These are phyloP conservation scores for Colletotrichum destructivum DNA, from an alignment of 2,329 filamentous ascomycete genomes.

Conservation along the genomic window DNA sequence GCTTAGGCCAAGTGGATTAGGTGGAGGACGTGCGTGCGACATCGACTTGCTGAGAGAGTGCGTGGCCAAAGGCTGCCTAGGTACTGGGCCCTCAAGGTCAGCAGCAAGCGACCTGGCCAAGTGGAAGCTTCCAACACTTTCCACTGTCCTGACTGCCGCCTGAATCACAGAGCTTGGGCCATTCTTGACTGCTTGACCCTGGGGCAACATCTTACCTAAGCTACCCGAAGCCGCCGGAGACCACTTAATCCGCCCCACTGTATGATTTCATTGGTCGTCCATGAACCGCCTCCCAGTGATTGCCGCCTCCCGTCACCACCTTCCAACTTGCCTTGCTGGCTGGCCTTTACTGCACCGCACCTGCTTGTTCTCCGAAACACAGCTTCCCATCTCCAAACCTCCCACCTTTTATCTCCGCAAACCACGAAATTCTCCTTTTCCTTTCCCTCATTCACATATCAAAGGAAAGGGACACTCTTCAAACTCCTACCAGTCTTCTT, in stretches of 20 bases:
- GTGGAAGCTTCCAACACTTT: slow-evolving; percentile 45
- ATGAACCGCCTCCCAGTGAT: slow-evolving; percentile 33
- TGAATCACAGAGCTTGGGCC: slow-evolving; percentile 44
- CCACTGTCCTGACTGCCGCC: slow-evolving; percentile 36
- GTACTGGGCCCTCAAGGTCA: slow-evolving; percentile 39
- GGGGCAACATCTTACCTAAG: slow-evolving; percentile 40
- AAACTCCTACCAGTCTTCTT: slow-evolving; percentile 20
- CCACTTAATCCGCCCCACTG: slow-evolving; percentile 43
- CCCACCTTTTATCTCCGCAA: slow-evolving; percentile 38
- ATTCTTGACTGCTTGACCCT: slow-evolving; percentile 4
- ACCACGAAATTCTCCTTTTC: slow-evolving; percentile 31
- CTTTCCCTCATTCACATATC: slow-evolving; percentile 17
- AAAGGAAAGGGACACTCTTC: slow-evolving; percentile 29
- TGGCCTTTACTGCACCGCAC: slow-evolving; percentile 35
- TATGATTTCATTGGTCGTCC: slow-evolving; percentile 45
- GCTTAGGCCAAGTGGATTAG: background rate
- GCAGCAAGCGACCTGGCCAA: slow-evolving; percentile 37
- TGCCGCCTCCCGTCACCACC: slow-evolving; percentile 39
- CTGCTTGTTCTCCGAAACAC: slow-evolving; percentile 36
- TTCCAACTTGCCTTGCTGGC: slow-evolving; percentile 16
- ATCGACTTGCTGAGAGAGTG: slow-evolving; percentile 28
- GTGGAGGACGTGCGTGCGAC: slow-evolving; percentile 31
- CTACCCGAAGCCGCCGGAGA: slow-evolving; percentile 32
- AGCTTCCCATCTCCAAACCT: slow-evolving; percentile 34
- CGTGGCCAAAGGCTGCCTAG: slow-evolving; percentile 40